phyloP scores from a whole-genome alignment of 345 rosid genomes.

The Ceriops zippeliana region DNA sequence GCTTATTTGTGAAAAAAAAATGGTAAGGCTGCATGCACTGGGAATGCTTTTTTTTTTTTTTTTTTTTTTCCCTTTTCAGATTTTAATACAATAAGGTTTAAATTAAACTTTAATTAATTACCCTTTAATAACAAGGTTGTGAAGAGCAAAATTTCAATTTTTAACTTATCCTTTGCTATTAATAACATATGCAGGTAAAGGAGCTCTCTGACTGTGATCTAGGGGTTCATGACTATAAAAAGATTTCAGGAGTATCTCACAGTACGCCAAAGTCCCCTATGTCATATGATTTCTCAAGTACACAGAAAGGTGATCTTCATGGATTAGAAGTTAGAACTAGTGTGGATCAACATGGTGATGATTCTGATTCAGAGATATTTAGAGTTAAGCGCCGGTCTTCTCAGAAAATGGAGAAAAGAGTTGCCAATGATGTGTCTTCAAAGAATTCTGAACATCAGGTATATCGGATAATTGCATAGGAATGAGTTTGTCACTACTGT shows the following conservation, averaged over 20 bases:
- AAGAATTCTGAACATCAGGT: slow-evolving; percentile 65
- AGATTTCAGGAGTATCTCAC: slow-evolving; percentile 32
- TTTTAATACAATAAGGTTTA: slow-evolving; percentile 23
- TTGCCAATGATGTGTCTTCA: slow-evolving; percentile 34
- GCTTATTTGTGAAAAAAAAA: no score
- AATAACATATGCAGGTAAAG: slow-evolving; percentile 39
- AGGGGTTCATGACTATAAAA: slow-evolving; percentile 35
- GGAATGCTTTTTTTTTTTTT: no score
- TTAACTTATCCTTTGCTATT: slow-evolving; percentile 1
- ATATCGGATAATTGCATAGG: slow-evolving; percentile 2
- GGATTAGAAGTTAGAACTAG: slow-evolving; percentile 28
- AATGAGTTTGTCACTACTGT: no score
- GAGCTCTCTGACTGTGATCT: slow-evolving; percentile 28
- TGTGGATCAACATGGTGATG: slow-evolving; percentile 58
- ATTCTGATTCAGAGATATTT: slow-evolving; percentile 79
- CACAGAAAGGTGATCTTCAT: slow-evolving; percentile 22
- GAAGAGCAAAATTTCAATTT: background rate
- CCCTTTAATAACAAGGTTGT: background rate
- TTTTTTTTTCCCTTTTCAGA: slow-evolving; percentile 26
- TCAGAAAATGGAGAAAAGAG: slow-evolving; percentile 53
- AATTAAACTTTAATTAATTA: slow-evolving; percentile 1
- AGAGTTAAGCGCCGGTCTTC: slow-evolving; percentile 91
- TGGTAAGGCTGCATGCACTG: no score
- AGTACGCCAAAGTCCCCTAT: slow-evolving; percentile 27
- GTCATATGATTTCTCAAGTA: slow-evolving; percentile 29